Evolutionary conservation across 2,329 filamentous ascomycete genomes (phyloP), one percentile per base, ranked within the genome.

Genomic region (Orbilia javanica): DNA sequence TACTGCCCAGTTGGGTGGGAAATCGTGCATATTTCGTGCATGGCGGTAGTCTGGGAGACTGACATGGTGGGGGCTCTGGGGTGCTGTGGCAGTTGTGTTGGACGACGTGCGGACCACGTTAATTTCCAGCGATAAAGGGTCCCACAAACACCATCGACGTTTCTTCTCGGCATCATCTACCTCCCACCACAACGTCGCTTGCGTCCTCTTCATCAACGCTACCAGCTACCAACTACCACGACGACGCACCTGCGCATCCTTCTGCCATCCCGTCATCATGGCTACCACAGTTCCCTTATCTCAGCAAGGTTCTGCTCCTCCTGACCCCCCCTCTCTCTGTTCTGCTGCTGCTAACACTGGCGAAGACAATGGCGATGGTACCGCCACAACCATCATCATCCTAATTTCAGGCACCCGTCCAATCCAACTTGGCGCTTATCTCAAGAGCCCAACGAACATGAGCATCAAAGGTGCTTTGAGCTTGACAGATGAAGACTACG

Each of bases 401-500:
- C 60, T 39, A 15, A 53, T 77, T 10, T 42, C 46, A 15, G 69
- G 48, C n/a, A 39, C 42, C 15, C 66, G 66, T 15, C 73, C 73
- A 10, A 3, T n/a, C 2, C 10, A 31, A 7, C n/a, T 71, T 0
- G 44, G 48, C 13, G 8, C 50, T 10, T 13, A 20, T 15, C 29
- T 77, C 13, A 77, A 71, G 18, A 66, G 8, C 18, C 73, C 73
- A n/a, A 66, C 73, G 5, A 52, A 66, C 7, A 39, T 53, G 20
- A 52, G 18, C 20, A 71, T 77, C 20, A 52, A 34, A 3, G 48
- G 22, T n/a, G 57, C 66, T 11, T 60, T 77, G 39, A 31, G 20
- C 20, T 34, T 77, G 11, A 62, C 36, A 18, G 73, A 77, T 1
- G 42, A 42, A 6, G 73, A 77, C 8, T 77, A 71, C 22, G 48